Percentiles rank a stretch among this genome's conserved stretches.
Evolutionary conservation across 257 asterid species (phyloP).

Genomic region (Solanum medicagineum): DNA sequence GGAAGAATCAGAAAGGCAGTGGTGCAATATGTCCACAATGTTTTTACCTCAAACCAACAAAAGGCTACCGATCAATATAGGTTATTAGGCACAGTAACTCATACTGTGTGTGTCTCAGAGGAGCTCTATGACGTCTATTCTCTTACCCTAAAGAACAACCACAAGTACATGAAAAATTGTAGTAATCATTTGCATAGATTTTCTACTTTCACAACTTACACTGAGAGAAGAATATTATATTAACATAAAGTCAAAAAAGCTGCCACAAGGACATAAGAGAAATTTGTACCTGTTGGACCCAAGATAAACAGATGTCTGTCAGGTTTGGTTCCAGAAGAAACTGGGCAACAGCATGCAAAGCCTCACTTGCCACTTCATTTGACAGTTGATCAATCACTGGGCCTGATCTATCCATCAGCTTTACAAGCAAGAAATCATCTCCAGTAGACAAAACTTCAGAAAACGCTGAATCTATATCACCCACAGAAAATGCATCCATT

Average conservation of each 20-base stretch:
- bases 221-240: not conserved
- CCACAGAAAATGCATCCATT: conserved; percentile 82
- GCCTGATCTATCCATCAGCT: conserved; percentile 94
- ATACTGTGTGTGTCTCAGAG: not conserved
- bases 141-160: not conserved
- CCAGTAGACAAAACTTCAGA: conserved; percentile 79
- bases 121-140: not conserved
- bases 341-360: conserved; percentile 68
- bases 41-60: not conserved
- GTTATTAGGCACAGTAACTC: not conserved
- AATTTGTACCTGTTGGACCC: conserved; percentile 91
- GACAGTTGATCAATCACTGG: conserved; percentile 86
- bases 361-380: conserved; percentile 59
- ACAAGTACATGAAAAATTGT: not conserved
- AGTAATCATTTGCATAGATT: not conserved
- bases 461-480: conserved; percentile 82
- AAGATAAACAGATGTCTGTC: conserved; percentile 65
- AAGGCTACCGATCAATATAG: not conserved
- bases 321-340: conserved; percentile 62
- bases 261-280: not conserved
- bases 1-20: not conserved
- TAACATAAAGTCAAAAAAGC: not conserved
- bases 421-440: conserved; percentile 75
- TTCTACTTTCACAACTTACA: not conserved
- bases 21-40: not conserved